A percentile compares a stretch with the other conserved stretches of the same genome.
These are phyloP conservation scores for Excoecaria agallocha DNA, from an alignment of 345 rosid species.

Conservation along the genomic window DNA sequence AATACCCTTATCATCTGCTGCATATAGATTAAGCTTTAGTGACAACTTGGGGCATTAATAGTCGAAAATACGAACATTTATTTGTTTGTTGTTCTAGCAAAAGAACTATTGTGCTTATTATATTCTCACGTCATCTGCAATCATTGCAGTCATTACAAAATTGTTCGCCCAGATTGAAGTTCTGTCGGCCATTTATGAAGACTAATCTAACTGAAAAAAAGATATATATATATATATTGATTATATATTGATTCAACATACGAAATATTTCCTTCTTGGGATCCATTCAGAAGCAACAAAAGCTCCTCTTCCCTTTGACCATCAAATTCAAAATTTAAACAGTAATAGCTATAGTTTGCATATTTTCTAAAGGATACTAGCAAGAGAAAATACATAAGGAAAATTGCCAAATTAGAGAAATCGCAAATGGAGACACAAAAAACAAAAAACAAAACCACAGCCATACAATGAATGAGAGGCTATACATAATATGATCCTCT, in stretches of 20 bases:
- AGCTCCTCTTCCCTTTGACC: neutral
- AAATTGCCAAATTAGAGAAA: too few species aligned
- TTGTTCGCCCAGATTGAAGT: constrained; percentile 46
- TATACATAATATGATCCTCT: too few species aligned
- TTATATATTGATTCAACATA: neutral
- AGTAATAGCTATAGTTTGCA: neutral
- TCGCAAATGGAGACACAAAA: too few species aligned
- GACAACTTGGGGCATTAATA: too few species aligned
- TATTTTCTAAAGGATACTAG: neutral
- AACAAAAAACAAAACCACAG: too few species aligned
- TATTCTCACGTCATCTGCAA: constrained; percentile 68
- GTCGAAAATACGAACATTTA: neutral
- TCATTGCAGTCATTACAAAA: constrained; percentile 75
- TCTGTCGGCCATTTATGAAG: constrained; percentile 57
- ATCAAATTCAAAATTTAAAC: neutral
- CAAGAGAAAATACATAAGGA: too few species aligned
- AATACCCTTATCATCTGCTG: neutral
- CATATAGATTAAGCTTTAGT: neutral
- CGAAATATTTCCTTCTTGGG: neutral
- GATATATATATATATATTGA: too few species aligned
- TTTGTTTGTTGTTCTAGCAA: neutral
- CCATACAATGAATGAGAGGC: too few species aligned
- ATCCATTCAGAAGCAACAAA: neutral
- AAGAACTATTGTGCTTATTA: neutral
- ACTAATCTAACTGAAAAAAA: neutral